A percentile compares a stretch with the other conserved stretches of the same genome.
phyloP scores from a whole-genome alignment of 2,329 filamentous ascomycete genomes.

The Diaporthe eres region DNA sequence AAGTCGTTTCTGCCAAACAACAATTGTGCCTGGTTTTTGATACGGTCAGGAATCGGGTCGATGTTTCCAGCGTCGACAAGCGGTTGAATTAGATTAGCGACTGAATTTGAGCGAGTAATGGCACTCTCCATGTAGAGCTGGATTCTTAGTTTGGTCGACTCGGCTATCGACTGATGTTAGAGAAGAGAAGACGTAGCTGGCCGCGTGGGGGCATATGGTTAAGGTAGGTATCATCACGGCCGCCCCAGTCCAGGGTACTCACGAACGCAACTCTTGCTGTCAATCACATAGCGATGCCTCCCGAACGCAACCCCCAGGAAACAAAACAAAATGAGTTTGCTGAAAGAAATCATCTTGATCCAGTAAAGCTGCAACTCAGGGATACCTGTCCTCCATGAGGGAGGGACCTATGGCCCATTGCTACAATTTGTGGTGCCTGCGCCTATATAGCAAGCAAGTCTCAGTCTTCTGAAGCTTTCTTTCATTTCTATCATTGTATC shows the following conservation, averaged over 20 bases:
- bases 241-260: conserved; percentile 11
- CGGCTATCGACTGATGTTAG: conserved; percentile 12
- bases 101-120: conserved; percentile 5
- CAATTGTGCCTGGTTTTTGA: conserved; percentile 13
- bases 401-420: conserved; percentile 11
- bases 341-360: conserved; percentile 12
- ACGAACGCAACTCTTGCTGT: conserved; percentile 9
- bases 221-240: conserved; percentile 6
- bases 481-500: not conserved
- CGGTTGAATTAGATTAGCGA: conserved; percentile 2
- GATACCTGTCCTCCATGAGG: not conserved
- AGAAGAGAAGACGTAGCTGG: conserved; percentile 6
- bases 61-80: conserved; percentile 11
- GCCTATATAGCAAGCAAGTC: conserved; percentile 7
- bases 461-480: not conserved
- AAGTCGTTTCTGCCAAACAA: conserved; percentile 5
- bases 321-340: conserved; percentile 11
- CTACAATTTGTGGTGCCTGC: conserved; percentile 15
- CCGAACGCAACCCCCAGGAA: conserved; percentile 4
- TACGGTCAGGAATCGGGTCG: not conserved
- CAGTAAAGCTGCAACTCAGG: conserved; percentile 8
- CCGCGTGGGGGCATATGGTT: not conserved
- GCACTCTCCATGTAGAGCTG: conserved; percentile 1
- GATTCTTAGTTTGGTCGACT: not conserved
- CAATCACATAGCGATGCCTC: conserved; percentile 14